Conservation (phyloP, 805 yeast genomes). For the Komagataella mondaviorum region DNA sequence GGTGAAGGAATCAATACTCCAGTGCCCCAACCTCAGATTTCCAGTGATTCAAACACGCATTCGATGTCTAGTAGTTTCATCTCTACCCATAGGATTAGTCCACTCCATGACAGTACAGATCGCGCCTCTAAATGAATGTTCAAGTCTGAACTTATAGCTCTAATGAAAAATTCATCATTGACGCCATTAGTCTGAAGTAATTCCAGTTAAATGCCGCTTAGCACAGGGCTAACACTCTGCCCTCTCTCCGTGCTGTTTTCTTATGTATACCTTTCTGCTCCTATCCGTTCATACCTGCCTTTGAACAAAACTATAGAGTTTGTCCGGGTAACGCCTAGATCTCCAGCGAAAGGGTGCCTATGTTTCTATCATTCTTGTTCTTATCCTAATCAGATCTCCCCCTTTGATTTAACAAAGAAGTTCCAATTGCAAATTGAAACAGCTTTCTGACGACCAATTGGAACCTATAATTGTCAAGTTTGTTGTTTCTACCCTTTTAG, state of each 20-base stretch:
- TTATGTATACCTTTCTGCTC: neutral
- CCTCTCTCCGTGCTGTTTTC: neutral
- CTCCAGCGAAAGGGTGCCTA: neutral
- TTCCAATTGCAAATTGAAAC: neutral
- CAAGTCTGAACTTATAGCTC: neutral
- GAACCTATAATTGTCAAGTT: neutral
- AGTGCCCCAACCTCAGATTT: neutral
- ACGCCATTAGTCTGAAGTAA: too few relatives aligned
- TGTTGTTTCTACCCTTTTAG: neutral
- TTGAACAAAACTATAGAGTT: neutral
- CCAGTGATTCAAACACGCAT: neutral
- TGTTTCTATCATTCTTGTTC: neutral
- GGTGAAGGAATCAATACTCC: conserved; percentile 22
- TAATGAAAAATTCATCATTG: too few relatives aligned
- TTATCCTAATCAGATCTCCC: neutral
- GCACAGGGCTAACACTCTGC: neutral
- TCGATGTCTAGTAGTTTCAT: neutral
- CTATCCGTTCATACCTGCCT: neutral
- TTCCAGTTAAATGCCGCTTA: neutral
- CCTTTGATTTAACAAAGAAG: neutral
- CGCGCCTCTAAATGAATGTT: neutral
- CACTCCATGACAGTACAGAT: neutral
- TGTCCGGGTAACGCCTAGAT: neutral
- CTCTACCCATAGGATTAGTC: neutral
- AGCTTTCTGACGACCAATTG: neutral